Percentiles rank a stretch among this genome's conserved stretches.
These are phyloP conservation scores for Aspergillus asperescens DNA, from an alignment of 495 filamentous ascomycete species.

Conservation along the genomic window DNA sequence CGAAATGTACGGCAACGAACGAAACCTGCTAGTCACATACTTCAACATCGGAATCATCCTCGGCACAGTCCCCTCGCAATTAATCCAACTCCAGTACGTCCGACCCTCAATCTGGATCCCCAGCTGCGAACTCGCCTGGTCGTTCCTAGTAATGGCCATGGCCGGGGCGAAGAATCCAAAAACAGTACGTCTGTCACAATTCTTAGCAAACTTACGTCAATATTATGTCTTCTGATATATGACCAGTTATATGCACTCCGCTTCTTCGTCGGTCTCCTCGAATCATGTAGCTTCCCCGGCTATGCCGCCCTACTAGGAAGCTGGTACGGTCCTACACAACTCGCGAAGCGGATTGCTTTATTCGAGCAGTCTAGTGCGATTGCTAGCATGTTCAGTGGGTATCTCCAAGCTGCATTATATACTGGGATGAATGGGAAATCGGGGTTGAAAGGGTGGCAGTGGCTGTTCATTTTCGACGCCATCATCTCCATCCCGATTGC, in stretches of 20 bases:
- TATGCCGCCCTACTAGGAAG: not conserved
- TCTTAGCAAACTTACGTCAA: no score
- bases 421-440: not conserved
- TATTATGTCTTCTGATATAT: no score
- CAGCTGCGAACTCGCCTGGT: no score
- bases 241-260: not conserved
- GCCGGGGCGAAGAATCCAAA: no score
- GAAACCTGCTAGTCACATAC: no score
- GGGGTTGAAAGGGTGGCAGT: not conserved
- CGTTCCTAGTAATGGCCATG: no score
- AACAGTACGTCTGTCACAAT: no score
- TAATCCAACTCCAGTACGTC: no score
- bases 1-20: no score
- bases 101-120: no score
- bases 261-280: slow-evolving; percentile 1
- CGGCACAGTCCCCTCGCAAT: no score
- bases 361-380: not conserved
- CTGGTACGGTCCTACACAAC: not conserved
- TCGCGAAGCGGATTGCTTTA: not conserved
- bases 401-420: not conserved
- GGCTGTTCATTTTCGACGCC: slow-evolving; percentile 1
- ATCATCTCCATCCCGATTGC: not conserved
- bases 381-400: slow-evolving; percentile 1
- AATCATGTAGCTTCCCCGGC: not conserved
- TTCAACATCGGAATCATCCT: no score